Percentiles rank a stretch among this genome's conserved stretches.
Conservation (phyloP, 345 rosid genomes). For the Salix arbutifolia region DNA sequence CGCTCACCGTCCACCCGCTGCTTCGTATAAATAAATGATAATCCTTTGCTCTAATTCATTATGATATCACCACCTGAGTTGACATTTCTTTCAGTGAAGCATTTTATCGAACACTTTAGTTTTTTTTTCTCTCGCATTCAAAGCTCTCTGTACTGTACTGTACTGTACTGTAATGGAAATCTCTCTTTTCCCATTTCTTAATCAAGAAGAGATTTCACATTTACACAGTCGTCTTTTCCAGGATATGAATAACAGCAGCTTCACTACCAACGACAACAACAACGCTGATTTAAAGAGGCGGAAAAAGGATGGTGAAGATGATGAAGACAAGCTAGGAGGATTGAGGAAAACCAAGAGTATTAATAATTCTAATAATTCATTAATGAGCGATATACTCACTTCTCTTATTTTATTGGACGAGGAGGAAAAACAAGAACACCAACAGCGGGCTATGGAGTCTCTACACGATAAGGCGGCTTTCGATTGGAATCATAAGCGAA, state of each 20-base stretch:
- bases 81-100: not conserved
- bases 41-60: not conserved
- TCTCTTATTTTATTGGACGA: slow-evolving; percentile 54
- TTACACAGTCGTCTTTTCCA: slow-evolving; percentile 18
- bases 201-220: slow-evolving; percentile 33
- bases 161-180: slow-evolving; percentile 24
- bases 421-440: slow-evolving; percentile 52
- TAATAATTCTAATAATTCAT: not conserved
- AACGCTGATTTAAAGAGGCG: slow-evolving; percentile 18
- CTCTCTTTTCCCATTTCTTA: slow-evolving; percentile 23
- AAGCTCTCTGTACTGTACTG: not conserved
- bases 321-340: not conserved
- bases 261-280: not conserved
- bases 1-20: slow-evolving; percentile 21
- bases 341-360: not conserved
- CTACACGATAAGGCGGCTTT: slow-evolving; percentile 33
- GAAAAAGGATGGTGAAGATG: slow-evolving; percentile 6
- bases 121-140: not conserved
- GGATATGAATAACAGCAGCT: slow-evolving; percentile 18
- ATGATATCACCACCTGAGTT: slow-evolving; percentile 2
- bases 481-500: slow-evolving; percentile 44
- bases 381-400: slow-evolving; percentile 37
- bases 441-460: slow-evolving; percentile 34
- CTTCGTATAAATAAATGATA: not conserved
- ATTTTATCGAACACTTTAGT: not conserved